Base-by-base conservation (phyloP, 2,329 filamentous ascomycete genomes). In the Neonectria faginata region DNA sequence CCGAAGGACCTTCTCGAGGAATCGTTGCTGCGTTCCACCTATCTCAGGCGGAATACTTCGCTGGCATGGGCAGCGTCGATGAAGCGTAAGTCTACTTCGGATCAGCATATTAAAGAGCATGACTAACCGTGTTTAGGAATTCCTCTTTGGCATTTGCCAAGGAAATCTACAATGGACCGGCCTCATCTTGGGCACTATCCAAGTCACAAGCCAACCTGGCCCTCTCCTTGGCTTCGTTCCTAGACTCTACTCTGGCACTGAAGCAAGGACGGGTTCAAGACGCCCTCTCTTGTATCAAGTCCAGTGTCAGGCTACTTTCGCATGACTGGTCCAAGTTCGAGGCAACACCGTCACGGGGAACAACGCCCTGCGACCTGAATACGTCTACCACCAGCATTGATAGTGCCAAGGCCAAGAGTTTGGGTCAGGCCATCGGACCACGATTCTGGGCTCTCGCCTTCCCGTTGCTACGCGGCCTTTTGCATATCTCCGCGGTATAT, bases 371-470 rank as follows among this genome's bases (percentile, higher is more conserved):
- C 41, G 71, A 76, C 36, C 57, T 72, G n/a, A 75, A 72, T 60
- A 33, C 77, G 59, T 73, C 75, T 16, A 77, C 75, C 5, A 66
- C 69, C 31, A 79, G 74, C 58, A 66, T 71, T 18, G 67, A 71
- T 56, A 73, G 70, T 48, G 68, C 73, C 29, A 75, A 77, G 18
- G 58, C 69, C 22, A 73, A 68, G 60, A 61, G 54, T 29, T 66
- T 67, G 27, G 68, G 55, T 2, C 73, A 68, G 36, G 61, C 76
- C n/a, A 70, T 75, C 48, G 56, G 81, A 1, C 89, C 93, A 1
- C 85, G 87, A 2, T 94, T 95, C 72, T 98, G 95, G 95, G 84
- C 86, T 6, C 83, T 97, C 20, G 89, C 96, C 8, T 87, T 88
- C 29, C 89, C 91, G 1, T 84, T 97, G 20, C 90, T 94, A 71